Base-by-base conservation (phyloP, 495 filamentous ascomycete genomes). In the Penicillium cosmopolitanum region DNA sequence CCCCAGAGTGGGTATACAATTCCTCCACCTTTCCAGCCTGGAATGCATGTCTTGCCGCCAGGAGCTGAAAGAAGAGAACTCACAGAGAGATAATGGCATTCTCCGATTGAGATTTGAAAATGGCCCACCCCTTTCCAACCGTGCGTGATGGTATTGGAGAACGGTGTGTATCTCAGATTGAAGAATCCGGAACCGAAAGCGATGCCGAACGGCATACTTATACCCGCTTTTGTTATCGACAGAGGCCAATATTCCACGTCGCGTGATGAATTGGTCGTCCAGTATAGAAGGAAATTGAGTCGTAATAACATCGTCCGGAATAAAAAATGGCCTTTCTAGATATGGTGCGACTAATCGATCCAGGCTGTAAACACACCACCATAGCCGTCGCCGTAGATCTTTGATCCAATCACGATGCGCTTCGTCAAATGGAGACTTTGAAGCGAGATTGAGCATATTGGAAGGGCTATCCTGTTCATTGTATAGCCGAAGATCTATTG, bases 301-400 rank as follows among this genome's bases (percentile, higher is more conserved):
- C 1, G 44, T 50, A 3, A 57, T 16, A 16, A 50, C 55, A 9
- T 57, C 55, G 16, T 57, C 55, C 2, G 55, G 44, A 40, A 50
- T 50, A 18, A 23, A 50, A 15, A 57, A 42, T 8, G 55, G 44
- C 15, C 55, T 28, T 48, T 33, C 44, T 5, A 57, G n/a, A 21
- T 23, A 57, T 5, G 55, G 55, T 12, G 55, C 55, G 21, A 50
- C 11, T 9, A 57, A 48, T 5, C 55, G 55, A 28, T 57, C 55
- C 15, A 57, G 23, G 34, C 55, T 50, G 15, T 57, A 57, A 16
- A 46, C 33, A 31, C 25, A 57, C 55, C 55, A 57, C 55, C 55
- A 57, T 11, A 57, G 33, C 12, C 55, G 44, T 23, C 55, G 43
- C 16, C 44, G 10, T 35, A 57, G 3, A 50, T 57, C 34, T 10